Evolutionary conservation across 23 red algal species (phyloP), one percentile per base, ranked within the genome.

Genomic region (Cyanidioschyzon merolae): DNA sequence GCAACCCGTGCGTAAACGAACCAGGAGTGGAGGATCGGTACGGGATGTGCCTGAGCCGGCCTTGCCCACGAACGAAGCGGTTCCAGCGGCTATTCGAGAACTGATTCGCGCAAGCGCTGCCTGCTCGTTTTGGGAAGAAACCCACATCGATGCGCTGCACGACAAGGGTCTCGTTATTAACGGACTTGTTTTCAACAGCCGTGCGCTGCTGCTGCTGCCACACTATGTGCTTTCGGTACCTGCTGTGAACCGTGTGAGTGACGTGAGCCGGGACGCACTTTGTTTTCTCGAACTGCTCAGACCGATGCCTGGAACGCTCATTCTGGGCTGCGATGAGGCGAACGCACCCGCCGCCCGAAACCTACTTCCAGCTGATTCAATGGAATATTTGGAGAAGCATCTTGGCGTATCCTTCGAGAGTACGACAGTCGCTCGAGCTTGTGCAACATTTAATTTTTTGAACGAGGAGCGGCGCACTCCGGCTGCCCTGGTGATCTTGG

Each of bases 361-460:
- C 7, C 16, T 32, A 27, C 12, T 71, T 7, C 63, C 63, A 7
- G 3, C 21, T 27, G 63, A 25, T 25, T 27, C 7, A 3, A 7
- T 3, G 2, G 3, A 27, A 3, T 71, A 71, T 27, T 27, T 71
- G 7, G 16, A 32, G 3, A 7, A 71, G 29, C 32, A 25, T 25
- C 29, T 71, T 3, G 12, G 63, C 7, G 3, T 71, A 35, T 35
- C n/a, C 32, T 71, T 17, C 63, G 63, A 71, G 30, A 7, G 21
- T 7, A 71, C 63, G 7, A 71, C 16, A 7, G 16, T 35, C 32
- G 21, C 29, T 7, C 7, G 30, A 3, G 63, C 63, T 7, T 71
- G 63, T 71, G 63, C 63, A 25, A 71, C 63, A 7, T 71, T 71
- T 71, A 71, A 71, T 27, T 15, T 71, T 32, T 35, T 71, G 63